Evolutionary conservation across 176 grass and related monocot species (phyloP).

Genomic region (Tillandsia fasciculata): DNA sequence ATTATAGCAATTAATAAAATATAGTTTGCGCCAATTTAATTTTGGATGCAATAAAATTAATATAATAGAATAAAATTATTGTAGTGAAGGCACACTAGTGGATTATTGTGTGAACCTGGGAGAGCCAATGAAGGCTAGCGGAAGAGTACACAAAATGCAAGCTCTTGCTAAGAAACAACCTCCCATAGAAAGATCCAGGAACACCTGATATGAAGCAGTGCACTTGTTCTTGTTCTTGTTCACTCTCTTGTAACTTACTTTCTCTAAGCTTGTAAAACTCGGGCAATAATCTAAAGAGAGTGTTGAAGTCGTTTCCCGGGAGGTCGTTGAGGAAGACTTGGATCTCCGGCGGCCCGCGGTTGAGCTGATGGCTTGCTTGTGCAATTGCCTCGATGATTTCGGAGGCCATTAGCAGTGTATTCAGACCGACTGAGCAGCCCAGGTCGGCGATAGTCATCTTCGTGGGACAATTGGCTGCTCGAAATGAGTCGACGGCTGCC

Average conservation of each 20-base stretch:
- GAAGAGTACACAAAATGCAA: slow-evolving; percentile 32
- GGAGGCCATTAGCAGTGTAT: not conserved
- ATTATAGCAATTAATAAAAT: too few species aligned
- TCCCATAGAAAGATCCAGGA: slow-evolving; percentile 32
- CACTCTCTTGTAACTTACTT: not conserved
- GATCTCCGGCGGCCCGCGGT: not conserved
- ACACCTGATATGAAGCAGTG: slow-evolving; percentile 23
- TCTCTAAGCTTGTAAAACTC: not conserved
- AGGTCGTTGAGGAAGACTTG: not conserved
- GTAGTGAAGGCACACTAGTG: too few species aligned
- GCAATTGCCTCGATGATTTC: not conserved
- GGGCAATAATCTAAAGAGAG: not conserved
- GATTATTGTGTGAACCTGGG: slow-evolving; percentile 4
- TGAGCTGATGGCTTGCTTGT: not conserved
- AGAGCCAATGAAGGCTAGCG: slow-evolving; percentile 44
- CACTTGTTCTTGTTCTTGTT: not conserved
- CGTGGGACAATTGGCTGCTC: not conserved
- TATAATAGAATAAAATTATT: too few species aligned
- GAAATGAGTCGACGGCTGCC: not conserved
- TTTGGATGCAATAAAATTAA: too few species aligned
- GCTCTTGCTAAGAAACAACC: slow-evolving; percentile 29
- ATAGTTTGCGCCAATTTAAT: too few species aligned
- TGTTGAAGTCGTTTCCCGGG: not conserved
- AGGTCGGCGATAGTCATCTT: not conserved
- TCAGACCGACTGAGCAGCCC: not conserved